A percentile compares a stretch with the other conserved stretches of the same genome.
phyloP scores from a whole-genome alignment of 345 rosid genomes.

The Erysimum cheiranthoides region DNA sequence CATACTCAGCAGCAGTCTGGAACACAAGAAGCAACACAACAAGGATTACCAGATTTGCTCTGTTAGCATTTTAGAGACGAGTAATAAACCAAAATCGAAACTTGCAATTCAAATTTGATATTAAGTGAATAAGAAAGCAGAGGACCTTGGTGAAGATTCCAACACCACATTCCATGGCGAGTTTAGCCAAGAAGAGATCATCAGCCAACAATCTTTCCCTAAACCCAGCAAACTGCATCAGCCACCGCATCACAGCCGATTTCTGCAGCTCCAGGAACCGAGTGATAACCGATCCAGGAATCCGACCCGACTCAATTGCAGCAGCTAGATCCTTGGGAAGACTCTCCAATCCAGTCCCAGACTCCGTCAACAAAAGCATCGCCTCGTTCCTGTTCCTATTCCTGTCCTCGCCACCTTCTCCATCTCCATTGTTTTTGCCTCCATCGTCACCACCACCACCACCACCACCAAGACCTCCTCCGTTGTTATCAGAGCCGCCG shows the following conservation, averaged over 20 bases:
- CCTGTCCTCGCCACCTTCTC: conserved; percentile 55
- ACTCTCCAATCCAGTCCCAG: conserved; percentile 62
- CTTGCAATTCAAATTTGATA: conserved; percentile 21
- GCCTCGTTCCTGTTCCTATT: conserved; percentile 73
- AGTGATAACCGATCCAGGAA: conserved; percentile 75
- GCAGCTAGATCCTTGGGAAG: conserved; percentile 84
- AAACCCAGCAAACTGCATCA: conserved; percentile 85
- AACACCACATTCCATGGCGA: conserved; percentile 88
- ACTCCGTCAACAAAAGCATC: conserved; percentile 65
- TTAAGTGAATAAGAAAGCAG: background rate
- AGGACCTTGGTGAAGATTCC: conserved; percentile 92
- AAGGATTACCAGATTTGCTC: background rate
- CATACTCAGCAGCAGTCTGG: conserved; percentile 97
- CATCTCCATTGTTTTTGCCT: conserved; percentile 32
- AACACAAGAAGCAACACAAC: conserved; percentile 22
- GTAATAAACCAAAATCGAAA: background rate
- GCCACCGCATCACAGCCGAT: conserved; percentile 70
- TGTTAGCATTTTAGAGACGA: background rate
- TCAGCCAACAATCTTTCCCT: conserved; percentile 90
- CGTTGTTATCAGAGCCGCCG: conserved; percentile 47
- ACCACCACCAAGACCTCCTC: conserved; percentile 36
- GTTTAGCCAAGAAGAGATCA: conserved; percentile 90
- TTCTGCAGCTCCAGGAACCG: conserved; percentile 76
- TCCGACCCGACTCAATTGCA: conserved; percentile 77
- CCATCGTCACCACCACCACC: conserved; percentile 52